Evolutionary conservation across 768 basidiomycete species (phyloP).

Genomic region (Exsudoporus frostii): DNA sequence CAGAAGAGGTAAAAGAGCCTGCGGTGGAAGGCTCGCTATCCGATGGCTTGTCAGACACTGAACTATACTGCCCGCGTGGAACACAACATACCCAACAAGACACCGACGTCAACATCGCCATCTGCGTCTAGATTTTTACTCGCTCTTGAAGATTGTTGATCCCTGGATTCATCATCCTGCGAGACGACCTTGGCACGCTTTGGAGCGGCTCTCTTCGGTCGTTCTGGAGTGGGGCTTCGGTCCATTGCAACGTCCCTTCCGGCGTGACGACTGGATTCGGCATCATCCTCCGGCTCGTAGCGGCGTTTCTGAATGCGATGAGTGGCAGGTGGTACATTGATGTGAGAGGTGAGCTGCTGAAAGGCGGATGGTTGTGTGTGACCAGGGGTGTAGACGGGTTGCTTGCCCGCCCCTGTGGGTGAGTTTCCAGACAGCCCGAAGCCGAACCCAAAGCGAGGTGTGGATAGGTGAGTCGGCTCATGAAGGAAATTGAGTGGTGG

Average conservation of each 20-base stretch:
- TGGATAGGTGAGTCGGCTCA: constrained; percentile 53
- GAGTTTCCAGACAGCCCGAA: constrained; percentile 55
- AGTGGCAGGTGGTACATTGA: constrained; percentile 38
- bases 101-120: constrained; percentile 66
- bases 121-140: constrained; percentile 39
- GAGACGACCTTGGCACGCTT: constrained; percentile 50
- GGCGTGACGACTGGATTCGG: constrained; percentile 35
- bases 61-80: background rate
- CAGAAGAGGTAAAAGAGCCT: constrained; percentile 72
- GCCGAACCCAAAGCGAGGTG: constrained; percentile 70
- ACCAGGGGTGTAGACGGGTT: constrained; percentile 39
- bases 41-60: constrained; percentile 11
- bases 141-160: constrained; percentile 46
- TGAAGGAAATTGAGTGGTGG: constrained; percentile 64
- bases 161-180: constrained; percentile 34
- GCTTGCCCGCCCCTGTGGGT: constrained; percentile 46
- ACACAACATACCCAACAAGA: constrained; percentile 63
- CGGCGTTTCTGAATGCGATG: constrained; percentile 60
- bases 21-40: constrained; percentile 73
- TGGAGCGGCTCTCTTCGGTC: constrained; percentile 63
- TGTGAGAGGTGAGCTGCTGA: constrained; percentile 53
- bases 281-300: constrained; percentile 67
- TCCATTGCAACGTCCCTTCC: constrained; percentile 74
- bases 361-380: constrained; percentile 45
- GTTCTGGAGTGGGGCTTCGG: constrained; percentile 80